Conservation (phyloP, 2,329 filamentous ascomycete genomes). For the Knufia fluminis region DNA sequence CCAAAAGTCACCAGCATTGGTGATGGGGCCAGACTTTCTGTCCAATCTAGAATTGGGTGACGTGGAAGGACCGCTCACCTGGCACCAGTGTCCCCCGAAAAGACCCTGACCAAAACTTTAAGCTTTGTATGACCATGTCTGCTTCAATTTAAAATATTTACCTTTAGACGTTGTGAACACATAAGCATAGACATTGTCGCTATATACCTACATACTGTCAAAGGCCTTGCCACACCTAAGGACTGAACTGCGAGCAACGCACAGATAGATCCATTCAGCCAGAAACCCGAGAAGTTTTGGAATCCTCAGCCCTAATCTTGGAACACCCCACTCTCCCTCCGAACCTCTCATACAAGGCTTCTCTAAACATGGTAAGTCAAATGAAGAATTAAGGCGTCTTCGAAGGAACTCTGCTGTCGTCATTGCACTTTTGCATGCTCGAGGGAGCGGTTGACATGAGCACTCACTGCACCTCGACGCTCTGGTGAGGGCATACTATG, state of each 20-base stretch:
- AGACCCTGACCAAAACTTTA: neutral
- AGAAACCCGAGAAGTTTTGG: neutral
- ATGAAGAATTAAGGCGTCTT: too few relatives aligned
- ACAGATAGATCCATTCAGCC: too few relatives aligned
- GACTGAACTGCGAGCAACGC: too few relatives aligned
- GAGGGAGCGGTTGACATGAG: too few relatives aligned
- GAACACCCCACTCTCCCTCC: constrained; percentile 1
- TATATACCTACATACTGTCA: neutral
- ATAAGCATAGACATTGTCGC: neutral
- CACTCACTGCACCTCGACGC: too few relatives aligned
- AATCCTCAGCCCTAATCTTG: neutral
- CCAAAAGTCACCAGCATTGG: neutral
- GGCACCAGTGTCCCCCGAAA: neutral
- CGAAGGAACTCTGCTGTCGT: neutral
- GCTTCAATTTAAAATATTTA: neutral
- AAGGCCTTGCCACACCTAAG: neutral
- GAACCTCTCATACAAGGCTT: neutral
- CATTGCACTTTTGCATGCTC: too few relatives aligned
- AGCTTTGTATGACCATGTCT: neutral
- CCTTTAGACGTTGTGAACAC: neutral
- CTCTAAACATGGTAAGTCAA: constrained; percentile 2
- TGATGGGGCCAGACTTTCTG: neutral
- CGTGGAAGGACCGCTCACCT: neutral
- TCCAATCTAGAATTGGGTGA: neutral
- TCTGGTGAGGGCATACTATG: too few relatives aligned